phyloP scores from a whole-genome alignment of 164 flowering plant genomes.

The Brasenia schreberi region DNA sequence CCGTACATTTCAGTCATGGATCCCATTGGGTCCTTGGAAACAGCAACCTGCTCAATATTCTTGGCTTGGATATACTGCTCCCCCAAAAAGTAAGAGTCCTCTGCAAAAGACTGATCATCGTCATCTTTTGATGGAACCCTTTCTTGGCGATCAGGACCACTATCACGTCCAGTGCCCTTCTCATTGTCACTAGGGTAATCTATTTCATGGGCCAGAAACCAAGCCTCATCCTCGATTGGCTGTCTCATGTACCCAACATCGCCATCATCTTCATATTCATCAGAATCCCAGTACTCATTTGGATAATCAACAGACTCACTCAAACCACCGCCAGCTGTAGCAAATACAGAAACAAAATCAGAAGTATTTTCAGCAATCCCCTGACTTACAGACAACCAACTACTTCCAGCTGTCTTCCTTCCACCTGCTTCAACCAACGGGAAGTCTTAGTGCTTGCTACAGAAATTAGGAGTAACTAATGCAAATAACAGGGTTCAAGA shows the following conservation, averaged over 20 bases:
- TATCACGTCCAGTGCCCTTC: constrained; percentile 77
- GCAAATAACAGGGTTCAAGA: background rate
- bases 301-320: constrained; percentile 89
- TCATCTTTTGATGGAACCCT: constrained; percentile 55
- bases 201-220: constrained; percentile 99
- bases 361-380: constrained; percentile 90
- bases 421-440: constrained; percentile 34
- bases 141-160: constrained; percentile 73
- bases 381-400: constrained; percentile 94
- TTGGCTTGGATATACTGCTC: constrained; percentile 1
- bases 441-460: too few relatives aligned
- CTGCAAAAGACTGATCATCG: constrained; percentile 91
- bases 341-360: constrained; percentile 94
- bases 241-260: constrained; percentile 97
- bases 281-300: constrained; percentile 98
- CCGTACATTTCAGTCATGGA: constrained; percentile 52
- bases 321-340: constrained; percentile 86
- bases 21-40: constrained; percentile 53
- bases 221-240: constrained; percentile 95
- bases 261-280: constrained; percentile 95
- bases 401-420: constrained; percentile 55
- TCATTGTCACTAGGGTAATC: constrained; percentile 98
- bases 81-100: constrained; percentile 91
- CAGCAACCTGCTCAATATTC: constrained; percentile 28
- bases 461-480: background rate